phyloP scores from a whole-genome alignment of 441 rosid genomes.

The Pelargonium hybrid region DNA sequence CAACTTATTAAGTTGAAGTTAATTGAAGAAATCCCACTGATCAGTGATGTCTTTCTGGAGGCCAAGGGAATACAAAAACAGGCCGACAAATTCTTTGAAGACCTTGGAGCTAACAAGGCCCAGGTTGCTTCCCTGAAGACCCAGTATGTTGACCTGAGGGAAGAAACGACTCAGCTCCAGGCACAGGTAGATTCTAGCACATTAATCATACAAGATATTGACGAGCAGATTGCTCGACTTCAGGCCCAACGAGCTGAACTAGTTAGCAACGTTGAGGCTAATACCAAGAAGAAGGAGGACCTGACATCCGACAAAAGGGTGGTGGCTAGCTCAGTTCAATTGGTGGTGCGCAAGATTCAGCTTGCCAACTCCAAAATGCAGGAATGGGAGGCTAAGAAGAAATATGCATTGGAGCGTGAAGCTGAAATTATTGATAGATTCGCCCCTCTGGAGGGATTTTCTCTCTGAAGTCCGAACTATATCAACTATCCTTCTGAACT shows the following conservation, averaged over 20 bases:
- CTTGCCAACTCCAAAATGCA: constrained; percentile 38
- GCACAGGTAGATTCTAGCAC: constrained; percentile 37
- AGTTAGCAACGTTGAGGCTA: constrained; percentile 24
- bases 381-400: constrained; percentile 48
- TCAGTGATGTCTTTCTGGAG: constrained; percentile 50
- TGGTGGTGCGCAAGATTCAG: constrained; percentile 48
- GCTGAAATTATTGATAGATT: constrained; percentile 48
- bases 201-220: constrained; percentile 39
- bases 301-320: constrained; percentile 33
- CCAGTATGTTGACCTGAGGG: constrained; percentile 53
- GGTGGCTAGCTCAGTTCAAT: constrained; percentile 46
- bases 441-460: constrained; percentile 45
- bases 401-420: constrained; percentile 40
- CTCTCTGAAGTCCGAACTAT: too few species aligned
- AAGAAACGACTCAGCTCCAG: constrained; percentile 40
- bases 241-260: constrained; percentile 39
- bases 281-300: constrained; percentile 39
- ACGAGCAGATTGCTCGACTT: constrained; percentile 49
- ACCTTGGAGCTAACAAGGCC: constrained; percentile 44
- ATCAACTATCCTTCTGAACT: too few species aligned
- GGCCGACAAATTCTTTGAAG: constrained; percentile 38
- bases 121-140: constrained; percentile 41
- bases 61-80: constrained; percentile 39
- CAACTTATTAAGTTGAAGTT: constrained; percentile 57
- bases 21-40: constrained; percentile 53